These are phyloP conservation scores for Cornus controversa DNA, from an alignment of 148 eudicot genomes.

Conservation along the genomic window DNA sequence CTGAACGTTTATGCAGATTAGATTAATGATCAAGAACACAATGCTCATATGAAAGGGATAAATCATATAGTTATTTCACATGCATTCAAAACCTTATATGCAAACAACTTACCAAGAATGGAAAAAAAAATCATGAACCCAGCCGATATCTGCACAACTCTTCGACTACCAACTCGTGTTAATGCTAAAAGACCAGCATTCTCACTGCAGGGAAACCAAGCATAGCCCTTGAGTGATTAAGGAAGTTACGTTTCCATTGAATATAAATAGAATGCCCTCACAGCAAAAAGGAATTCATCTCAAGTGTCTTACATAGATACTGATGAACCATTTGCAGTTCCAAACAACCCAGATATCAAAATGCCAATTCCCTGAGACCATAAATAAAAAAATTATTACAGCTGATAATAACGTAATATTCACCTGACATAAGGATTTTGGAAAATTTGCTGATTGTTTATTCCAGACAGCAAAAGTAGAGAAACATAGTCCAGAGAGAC, in stretches of 20 bases:
- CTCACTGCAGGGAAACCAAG: slow-evolving; percentile 52
- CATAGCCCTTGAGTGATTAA: neutral
- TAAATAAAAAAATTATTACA: slow-evolving; percentile 6
- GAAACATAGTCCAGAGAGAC: too few species aligned
- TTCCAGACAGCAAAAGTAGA: too few species aligned
- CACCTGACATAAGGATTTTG: too few species aligned
- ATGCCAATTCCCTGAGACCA: slow-evolving; percentile 77
- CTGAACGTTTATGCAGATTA: slow-evolving; percentile 31
- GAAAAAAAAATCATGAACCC: slow-evolving; percentile 94
- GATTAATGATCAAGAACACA: neutral
- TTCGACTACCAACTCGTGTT: slow-evolving; percentile 93
- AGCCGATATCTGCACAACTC: slow-evolving; percentile 94
- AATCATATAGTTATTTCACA: neutral
- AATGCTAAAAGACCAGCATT: slow-evolving; percentile 89
- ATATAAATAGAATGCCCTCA: neutral
- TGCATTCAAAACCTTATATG: neutral
- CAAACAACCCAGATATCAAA: slow-evolving; percentile 83
- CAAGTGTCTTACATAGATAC: slow-evolving; percentile 70
- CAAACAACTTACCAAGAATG: slow-evolving; percentile 57
- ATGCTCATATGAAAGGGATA: neutral
- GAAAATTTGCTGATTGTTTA: too few species aligned
- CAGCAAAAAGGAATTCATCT: neutral
- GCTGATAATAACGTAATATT: too few species aligned
- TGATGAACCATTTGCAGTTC: slow-evolving; percentile 81
- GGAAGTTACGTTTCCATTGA: neutral